Percentiles rank a stretch among this genome's conserved stretches.
phyloP scores from a whole-genome alignment of 805 yeast species.

The Saturnispora sekii region DNA sequence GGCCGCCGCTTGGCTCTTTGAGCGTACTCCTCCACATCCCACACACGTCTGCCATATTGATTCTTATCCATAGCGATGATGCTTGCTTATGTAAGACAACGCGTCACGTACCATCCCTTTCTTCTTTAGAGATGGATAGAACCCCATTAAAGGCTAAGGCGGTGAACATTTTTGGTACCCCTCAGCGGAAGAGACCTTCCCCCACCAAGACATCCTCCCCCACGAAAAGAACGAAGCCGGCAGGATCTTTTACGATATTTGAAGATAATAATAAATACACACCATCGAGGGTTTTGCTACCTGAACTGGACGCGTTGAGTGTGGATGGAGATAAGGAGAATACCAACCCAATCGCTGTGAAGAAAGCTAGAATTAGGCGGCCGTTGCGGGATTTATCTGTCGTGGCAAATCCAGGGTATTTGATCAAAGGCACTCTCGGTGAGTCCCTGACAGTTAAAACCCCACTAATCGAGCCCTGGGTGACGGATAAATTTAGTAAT shows the following conservation, averaged over 20 bases:
- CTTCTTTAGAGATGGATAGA: conserved; percentile 1
- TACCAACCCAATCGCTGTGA: neutral
- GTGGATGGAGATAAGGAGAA: conserved; percentile 7
- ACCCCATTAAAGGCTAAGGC: conserved; percentile 8
- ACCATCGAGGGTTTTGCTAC: neutral
- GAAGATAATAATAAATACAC: conserved; percentile 3
- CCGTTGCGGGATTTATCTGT: conserved; percentile 9
- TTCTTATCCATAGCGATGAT: conserved; percentile 6
- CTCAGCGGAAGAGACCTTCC: conserved; percentile 6
- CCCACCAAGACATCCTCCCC: conserved; percentile 9
- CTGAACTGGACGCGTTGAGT: neutral
- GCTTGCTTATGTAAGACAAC: no score
- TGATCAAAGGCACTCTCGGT: neutral
- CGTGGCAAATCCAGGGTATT: conserved; percentile 7
- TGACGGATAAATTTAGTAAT: conserved; percentile 2
- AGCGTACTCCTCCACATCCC: conserved; percentile 64
- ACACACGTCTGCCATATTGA: conserved; percentile 50
- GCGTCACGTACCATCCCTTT: neutral
- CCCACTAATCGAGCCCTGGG: conserved; percentile 11
- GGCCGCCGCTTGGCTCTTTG: conserved; percentile 31
- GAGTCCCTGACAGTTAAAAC: conserved; percentile 1
- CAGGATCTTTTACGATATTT: conserved; percentile 5
- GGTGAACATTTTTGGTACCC: conserved; percentile 7
- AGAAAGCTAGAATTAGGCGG: neutral
- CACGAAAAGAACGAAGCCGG: neutral